phyloP scores from a whole-genome alignment of 805 yeast genomes.

The Candida yuanshanica region DNA sequence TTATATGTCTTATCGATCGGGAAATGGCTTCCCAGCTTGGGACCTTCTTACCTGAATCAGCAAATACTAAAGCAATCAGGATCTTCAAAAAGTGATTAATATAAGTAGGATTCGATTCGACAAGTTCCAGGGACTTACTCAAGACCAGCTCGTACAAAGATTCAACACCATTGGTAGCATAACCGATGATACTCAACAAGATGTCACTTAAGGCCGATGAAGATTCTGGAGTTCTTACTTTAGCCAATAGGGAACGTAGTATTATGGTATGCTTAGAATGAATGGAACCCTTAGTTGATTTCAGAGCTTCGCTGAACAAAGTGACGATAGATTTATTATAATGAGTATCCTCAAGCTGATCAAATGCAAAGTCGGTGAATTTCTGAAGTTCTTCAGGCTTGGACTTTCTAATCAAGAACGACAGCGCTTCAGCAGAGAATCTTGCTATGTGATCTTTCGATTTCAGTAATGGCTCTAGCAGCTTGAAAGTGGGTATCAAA shows the following conservation, averaged over 20 bases:
- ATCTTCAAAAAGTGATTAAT: constrained; percentile 26
- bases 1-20: constrained; percentile 16
- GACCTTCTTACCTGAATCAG: constrained; percentile 67
- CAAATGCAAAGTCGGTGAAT: constrained; percentile 41
- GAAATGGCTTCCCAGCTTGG: constrained; percentile 40
- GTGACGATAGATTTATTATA: constrained; percentile 54
- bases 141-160: constrained; percentile 37
- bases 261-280: constrained; percentile 66
- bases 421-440: constrained; percentile 86
- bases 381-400: constrained; percentile 37
- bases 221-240: constrained; percentile 16
- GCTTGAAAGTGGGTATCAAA: constrained; percentile 60
- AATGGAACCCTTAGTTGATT: constrained; percentile 61
- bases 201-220: constrained; percentile 54
- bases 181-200: constrained; percentile 44
- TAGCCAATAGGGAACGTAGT: constrained; percentile 38
- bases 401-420: constrained; percentile 74
- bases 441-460: constrained; percentile 63
- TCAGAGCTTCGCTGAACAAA: constrained; percentile 68
- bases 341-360: constrained; percentile 34
- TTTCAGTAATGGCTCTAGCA: constrained; percentile 59
- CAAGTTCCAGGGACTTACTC: constrained; percentile 15
- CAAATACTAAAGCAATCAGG: constrained; percentile 46
- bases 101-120: constrained; percentile 12
- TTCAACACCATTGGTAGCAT: constrained; percentile 44